A percentile compares a stretch with the other conserved stretches of the same genome.
Conservation (phyloP, 345 rosid species). For the Excoecaria agallocha region DNA sequence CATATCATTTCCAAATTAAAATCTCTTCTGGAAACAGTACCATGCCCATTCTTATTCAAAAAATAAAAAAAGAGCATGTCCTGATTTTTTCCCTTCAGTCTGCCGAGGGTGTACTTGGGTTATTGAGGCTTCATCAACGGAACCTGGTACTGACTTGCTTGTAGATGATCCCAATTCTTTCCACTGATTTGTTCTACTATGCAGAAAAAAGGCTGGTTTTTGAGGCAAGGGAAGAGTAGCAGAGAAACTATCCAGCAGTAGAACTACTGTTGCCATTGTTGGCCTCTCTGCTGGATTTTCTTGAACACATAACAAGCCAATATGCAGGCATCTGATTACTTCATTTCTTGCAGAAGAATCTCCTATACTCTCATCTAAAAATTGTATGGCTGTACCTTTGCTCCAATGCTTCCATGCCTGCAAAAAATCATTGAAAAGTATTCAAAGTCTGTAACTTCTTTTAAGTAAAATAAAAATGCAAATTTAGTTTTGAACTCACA, state of each 20-base stretch:
- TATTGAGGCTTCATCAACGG: constrained; percentile 37
- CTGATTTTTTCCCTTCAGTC: too few species aligned
- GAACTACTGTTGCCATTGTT: constrained; percentile 42
- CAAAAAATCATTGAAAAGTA: not conserved
- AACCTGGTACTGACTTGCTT: constrained; percentile 14
- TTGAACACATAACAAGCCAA: constrained; percentile 63
- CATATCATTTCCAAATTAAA: too few species aligned
- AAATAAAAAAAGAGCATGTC: too few species aligned
- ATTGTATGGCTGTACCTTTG: constrained; percentile 35
- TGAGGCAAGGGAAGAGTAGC: constrained; percentile 37
- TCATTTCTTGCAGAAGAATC: constrained; percentile 33
- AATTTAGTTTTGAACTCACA: constrained; percentile 10
- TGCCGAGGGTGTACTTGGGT: constrained; percentile 18
- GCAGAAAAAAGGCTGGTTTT: constrained; percentile 32
- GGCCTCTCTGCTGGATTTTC: constrained; percentile 52
- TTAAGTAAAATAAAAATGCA: too few species aligned
- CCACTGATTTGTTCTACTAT: constrained; percentile 2
- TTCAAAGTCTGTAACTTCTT: too few species aligned
- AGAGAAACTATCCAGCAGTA: constrained; percentile 42
- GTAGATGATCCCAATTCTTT: constrained; percentile 13
- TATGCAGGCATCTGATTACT: constrained; percentile 45
- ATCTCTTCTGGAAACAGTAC: too few species aligned
- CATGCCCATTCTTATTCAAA: too few species aligned
- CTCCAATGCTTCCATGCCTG: constrained; percentile 64
- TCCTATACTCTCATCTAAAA: constrained; percentile 41